Conservation (phyloP, 2,329 filamentous ascomycete species). For the Alternaria arbusti region DNA sequence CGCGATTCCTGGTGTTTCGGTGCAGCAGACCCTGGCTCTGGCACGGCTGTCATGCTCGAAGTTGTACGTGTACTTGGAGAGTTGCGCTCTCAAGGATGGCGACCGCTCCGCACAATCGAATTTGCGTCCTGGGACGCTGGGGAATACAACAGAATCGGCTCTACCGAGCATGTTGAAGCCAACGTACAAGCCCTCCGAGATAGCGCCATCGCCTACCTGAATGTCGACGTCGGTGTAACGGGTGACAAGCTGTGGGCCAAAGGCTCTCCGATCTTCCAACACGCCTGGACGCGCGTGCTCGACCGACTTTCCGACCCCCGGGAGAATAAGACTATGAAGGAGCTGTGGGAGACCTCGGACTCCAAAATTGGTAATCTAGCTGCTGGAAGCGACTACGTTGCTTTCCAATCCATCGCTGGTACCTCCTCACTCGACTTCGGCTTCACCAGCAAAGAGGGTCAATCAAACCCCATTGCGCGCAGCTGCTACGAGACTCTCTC, state of each 20-base stretch:
- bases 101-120: slow-evolving; percentile 90
- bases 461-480: slow-evolving; percentile 69
- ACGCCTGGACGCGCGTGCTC: slow-evolving; percentile 74
- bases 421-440: slow-evolving; percentile 85
- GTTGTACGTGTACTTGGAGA: slow-evolving; percentile 84
- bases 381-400: slow-evolving; percentile 80
- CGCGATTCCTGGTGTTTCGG: slow-evolving; percentile 93
- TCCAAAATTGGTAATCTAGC: slow-evolving; percentile 70
- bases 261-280: slow-evolving; percentile 80
- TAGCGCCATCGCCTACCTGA: slow-evolving; percentile 85
- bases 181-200: slow-evolving; percentile 74
- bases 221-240: slow-evolving; percentile 82
- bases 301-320: slow-evolving; percentile 76
- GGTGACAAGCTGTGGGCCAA: slow-evolving; percentile 77
- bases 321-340: slow-evolving; percentile 71
- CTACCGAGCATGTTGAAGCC: slow-evolving; percentile 92
- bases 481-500: slow-evolving; percentile 90
- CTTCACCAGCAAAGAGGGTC: slow-evolving; percentile 61
- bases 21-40: slow-evolving; percentile 80
- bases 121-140: slow-evolving; percentile 97
- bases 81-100: slow-evolving; percentile 79
- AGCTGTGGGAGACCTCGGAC: slow-evolving; percentile 74
- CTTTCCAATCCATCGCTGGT: slow-evolving; percentile 91
- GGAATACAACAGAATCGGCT: slow-evolving; percentile 92
- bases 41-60: slow-evolving; percentile 90